Evolutionary conservation across 2,329 filamentous ascomycete species (phyloP).

Genomic region (Hymenotorrendiella dingleyae): DNA sequence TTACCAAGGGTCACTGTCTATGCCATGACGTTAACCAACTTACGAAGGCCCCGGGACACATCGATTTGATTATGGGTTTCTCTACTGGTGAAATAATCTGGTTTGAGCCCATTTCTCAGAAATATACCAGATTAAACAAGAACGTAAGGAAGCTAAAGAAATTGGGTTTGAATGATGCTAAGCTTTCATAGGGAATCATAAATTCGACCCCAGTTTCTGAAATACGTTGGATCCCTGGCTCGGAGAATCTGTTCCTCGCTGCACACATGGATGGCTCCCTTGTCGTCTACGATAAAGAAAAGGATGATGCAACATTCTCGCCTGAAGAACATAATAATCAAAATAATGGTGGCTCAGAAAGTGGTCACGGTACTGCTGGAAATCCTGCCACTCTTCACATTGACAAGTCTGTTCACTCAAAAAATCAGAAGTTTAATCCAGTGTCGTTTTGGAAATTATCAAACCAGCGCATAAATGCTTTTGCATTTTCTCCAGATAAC

Average conservation of each 20-base stretch:
- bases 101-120: slow-evolving; percentile 96
- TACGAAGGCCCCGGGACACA: slow-evolving; percentile 72
- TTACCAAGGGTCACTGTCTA: slow-evolving; percentile 91
- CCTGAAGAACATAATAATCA: slow-evolving; percentile 53
- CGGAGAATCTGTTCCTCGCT: slow-evolving; percentile 87
- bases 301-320: slow-evolving; percentile 76
- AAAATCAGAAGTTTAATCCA: slow-evolving; percentile 89
- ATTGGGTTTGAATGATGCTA: background rate
- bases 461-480: slow-evolving; percentile 83
- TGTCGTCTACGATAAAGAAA: slow-evolving; percentile 96
- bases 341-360: slow-evolving; percentile 26
- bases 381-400: slow-evolving; percentile 56
- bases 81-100: slow-evolving; percentile 96
- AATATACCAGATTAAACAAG: slow-evolving; percentile 94
- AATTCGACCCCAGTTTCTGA: slow-evolving; percentile 79
- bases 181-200: slow-evolving; percentile 63
- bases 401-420: slow-evolving; percentile 87
- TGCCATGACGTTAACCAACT: slow-evolving; percentile 87
- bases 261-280: slow-evolving; percentile 87
- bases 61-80: slow-evolving; percentile 93
- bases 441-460: slow-evolving; percentile 90
- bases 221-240: slow-evolving; percentile 90
- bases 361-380: slow-evolving; percentile 26
- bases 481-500: slow-evolving; percentile 86
- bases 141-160: slow-evolving; percentile 50